Evolutionary conservation across 208 protist genomes (phyloP).

Genomic region (Acanthamoeba rhysodes): DNA sequence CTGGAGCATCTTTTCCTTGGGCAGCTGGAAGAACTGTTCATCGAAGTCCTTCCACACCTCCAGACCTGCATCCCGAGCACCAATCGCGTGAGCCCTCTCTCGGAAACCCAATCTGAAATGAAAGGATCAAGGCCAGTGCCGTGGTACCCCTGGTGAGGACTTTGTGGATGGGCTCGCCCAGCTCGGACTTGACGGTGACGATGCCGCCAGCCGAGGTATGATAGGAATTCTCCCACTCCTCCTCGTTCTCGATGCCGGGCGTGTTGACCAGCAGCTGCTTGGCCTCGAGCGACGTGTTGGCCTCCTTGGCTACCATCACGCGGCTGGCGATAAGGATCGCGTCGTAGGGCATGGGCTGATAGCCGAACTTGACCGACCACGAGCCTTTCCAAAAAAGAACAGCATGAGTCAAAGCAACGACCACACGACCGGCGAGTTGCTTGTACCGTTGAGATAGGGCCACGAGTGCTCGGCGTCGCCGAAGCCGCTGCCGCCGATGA

Average conservation of each 20-base stretch:
- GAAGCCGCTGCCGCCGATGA: slow-evolving; percentile 89
- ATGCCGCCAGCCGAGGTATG: slow-evolving; percentile 86
- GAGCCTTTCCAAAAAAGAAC: slow-evolving; percentile 59
- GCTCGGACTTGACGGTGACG: slow-evolving; percentile 90
- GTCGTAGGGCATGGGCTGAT: slow-evolving; percentile 90
- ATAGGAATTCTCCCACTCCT: slow-evolving; percentile 90
- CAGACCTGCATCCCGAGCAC: not conserved
- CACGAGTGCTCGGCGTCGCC: slow-evolving; percentile 86
- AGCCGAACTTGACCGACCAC: slow-evolving; percentile 86
- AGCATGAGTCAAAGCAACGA: too few species aligned
- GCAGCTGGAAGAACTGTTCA: slow-evolving; percentile 88
- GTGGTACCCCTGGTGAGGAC: slow-evolving; percentile 87
- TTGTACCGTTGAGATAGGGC: slow-evolving; percentile 73
- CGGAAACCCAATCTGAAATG: slow-evolving; percentile 75
- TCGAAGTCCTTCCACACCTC: slow-evolving; percentile 88
- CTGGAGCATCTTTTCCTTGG: slow-evolving; percentile 81
- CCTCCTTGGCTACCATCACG: slow-evolving; percentile 90
- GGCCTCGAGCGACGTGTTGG: slow-evolving; percentile 81
- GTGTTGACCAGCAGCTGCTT: slow-evolving; percentile 88
- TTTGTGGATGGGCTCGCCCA: slow-evolving; percentile 93
- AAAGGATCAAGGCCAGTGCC: not conserved
- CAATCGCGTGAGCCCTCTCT: not conserved
- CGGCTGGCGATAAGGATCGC: slow-evolving; percentile 89
- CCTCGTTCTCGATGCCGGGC: slow-evolving; percentile 84
- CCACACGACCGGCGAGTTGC: not conserved